phyloP scores from a whole-genome alignment of 148 eudicot genomes.

The Linanthus parryae region DNA sequence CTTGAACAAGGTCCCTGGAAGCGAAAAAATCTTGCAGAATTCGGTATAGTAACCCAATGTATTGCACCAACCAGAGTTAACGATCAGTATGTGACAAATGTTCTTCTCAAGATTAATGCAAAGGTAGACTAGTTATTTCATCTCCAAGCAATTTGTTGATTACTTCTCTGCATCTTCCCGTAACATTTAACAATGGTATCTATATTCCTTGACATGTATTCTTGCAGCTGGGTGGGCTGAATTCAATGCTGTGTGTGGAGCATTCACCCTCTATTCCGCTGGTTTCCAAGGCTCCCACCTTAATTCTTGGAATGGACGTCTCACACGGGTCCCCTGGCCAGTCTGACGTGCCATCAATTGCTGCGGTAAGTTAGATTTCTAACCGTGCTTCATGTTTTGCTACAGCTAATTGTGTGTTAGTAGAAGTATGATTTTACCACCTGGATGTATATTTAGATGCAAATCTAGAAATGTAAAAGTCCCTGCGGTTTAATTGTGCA shows the following conservation, averaged over 20 bases:
- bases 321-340: slow-evolving; percentile 59
- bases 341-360: slow-evolving; percentile 51
- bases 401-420: too few species aligned
- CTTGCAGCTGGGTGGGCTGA: slow-evolving; percentile 50
- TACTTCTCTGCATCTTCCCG: too few species aligned
- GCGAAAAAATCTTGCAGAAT: slow-evolving; percentile 65
- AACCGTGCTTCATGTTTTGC: too few species aligned
- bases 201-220: not conserved
- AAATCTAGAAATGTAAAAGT: too few species aligned
- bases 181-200: not conserved
- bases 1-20: slow-evolving; percentile 83
- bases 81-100: slow-evolving; percentile 85
- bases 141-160: too few species aligned
- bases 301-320: slow-evolving; percentile 58
- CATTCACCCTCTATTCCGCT: slow-evolving; percentile 26
- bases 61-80: slow-evolving; percentile 74
- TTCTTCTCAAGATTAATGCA: slow-evolving; percentile 83
- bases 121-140: too few species aligned
- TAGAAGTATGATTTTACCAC: too few species aligned
- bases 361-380: slow-evolving; percentile 56
- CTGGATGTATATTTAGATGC: too few species aligned
- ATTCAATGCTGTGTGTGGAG: slow-evolving; percentile 32
- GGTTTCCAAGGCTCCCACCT: slow-evolving; percentile 35
- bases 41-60: slow-evolving; percentile 86
- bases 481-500: too few species aligned